phyloP scores from a whole-genome alignment of 257 asterid genomes.

The Oldenlandia corymbosa region DNA sequence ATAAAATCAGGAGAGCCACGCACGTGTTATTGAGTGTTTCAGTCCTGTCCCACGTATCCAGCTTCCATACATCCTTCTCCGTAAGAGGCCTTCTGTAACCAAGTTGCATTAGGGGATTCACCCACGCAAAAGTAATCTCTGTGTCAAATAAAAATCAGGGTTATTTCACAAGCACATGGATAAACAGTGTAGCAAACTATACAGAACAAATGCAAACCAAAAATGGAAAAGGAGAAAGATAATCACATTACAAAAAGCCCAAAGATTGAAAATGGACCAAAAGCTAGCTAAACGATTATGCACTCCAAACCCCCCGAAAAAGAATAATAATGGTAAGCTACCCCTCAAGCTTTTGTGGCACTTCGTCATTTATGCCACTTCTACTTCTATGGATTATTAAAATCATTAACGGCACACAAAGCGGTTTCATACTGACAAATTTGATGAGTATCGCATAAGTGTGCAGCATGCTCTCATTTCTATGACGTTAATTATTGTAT shows the following conservation, averaged over 20 bases:
- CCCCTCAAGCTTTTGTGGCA: background rate
- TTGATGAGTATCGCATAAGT: background rate
- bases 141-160: constrained; percentile 17
- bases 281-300: background rate
- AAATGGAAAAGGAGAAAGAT: background rate
- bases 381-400: background rate
- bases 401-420: background rate
- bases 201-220: background rate
- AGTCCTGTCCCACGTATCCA: constrained; percentile 89
- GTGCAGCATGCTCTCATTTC: background rate
- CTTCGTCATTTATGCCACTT: background rate
- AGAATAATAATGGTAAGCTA: background rate
- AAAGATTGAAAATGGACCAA: background rate
- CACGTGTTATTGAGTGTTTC: constrained; percentile 78
- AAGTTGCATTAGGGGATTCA: constrained; percentile 76
- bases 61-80: constrained; percentile 95
- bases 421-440: background rate
- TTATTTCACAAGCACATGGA: background rate
- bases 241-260: background rate
- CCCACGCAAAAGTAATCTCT: constrained; percentile 73
- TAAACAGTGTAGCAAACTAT: background rate
- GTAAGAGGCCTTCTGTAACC: constrained; percentile 90
- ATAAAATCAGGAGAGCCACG: constrained; percentile 22
- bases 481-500: background rate
- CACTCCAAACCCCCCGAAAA: background rate